phyloP scores from a whole-genome alignment of 768 basidiomycete species.

The Boletus patriciae region DNA sequence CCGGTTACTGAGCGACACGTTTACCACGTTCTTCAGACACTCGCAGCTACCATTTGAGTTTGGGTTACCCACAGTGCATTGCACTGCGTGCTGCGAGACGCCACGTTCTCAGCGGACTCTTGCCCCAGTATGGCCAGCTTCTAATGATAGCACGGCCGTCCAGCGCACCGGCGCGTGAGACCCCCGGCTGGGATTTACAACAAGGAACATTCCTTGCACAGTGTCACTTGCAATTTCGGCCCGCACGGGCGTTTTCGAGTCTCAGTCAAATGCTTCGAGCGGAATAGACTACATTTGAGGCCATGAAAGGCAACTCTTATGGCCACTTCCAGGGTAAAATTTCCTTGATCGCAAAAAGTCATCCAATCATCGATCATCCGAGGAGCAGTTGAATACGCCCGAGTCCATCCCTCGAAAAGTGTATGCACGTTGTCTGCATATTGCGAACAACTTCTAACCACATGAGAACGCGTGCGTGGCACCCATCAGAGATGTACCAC shows the following conservation, averaged over 20 bases:
- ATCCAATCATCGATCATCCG: not conserved
- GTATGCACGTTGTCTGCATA: too few species aligned
- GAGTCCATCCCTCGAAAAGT: not conserved
- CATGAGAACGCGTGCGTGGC: not conserved
- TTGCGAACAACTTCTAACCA: not conserved
- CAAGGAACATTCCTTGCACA: not conserved
- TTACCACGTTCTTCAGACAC: slow-evolving; percentile 6
- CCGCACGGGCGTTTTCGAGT: not conserved
- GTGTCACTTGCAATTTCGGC: not conserved
- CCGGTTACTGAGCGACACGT: not conserved
- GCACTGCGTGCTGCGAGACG: slow-evolving; percentile 1
- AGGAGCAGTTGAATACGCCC: not conserved
- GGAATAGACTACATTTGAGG: too few species aligned
- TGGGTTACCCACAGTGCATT: not conserved
- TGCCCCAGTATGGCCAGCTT: not conserved
- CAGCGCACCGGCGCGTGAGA: not conserved
- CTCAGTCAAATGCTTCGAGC: too few species aligned
- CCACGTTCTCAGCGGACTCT: slow-evolving; percentile 8
- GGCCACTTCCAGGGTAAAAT: too few species aligned
- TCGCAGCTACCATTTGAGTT: not conserved
- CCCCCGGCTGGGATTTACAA: too few species aligned
- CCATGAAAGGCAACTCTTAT: too few species aligned
- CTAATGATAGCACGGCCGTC: not conserved
- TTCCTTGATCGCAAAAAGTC: too few species aligned
- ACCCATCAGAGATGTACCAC: too few species aligned